A percentile compares a stretch with the other conserved stretches of the same genome.
Evolutionary conservation across 2,329 filamentous ascomycete species (phyloP).

Genomic region (Thielaviopsis populi): DNA sequence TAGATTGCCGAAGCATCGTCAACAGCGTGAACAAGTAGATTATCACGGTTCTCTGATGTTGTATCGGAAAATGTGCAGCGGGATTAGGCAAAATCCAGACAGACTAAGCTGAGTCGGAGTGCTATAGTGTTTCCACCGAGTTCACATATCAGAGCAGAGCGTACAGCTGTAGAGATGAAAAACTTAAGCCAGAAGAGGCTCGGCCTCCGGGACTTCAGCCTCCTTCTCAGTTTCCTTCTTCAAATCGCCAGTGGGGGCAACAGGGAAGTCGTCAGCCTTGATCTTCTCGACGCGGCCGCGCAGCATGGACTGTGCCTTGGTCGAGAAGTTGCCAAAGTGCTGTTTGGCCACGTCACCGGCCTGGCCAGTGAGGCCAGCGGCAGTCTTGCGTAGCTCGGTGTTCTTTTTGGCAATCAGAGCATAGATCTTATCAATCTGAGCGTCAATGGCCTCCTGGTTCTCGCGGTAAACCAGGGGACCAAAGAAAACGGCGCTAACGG

Average conservation of each 20-base stretch:
- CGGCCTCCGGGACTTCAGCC: not conserved
- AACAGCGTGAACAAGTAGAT: not conserved
- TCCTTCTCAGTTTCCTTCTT: slow-evolving; percentile 17
- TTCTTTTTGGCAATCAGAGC: slow-evolving; percentile 48
- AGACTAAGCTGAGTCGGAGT: not conserved
- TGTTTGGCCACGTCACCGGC: slow-evolving; percentile 50
- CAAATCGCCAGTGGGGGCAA: slow-evolving; percentile 27
- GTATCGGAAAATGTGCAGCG: not conserved
- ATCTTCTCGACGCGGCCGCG: slow-evolving; percentile 33
- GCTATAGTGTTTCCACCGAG: not conserved
- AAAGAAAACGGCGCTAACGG: slow-evolving; percentile 44
- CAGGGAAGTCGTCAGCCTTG: slow-evolving; percentile 26
- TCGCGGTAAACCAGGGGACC: slow-evolving; percentile 48
- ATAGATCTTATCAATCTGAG: slow-evolving; percentile 42
- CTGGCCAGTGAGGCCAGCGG: slow-evolving; percentile 48
- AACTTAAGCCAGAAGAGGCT: slow-evolving; percentile 13
- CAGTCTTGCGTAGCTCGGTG: slow-evolving; percentile 43
- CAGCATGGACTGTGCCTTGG: slow-evolving; percentile 51
- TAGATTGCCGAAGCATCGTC: not conserved
- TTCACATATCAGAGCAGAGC: not conserved
- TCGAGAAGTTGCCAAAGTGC: slow-evolving; percentile 52
- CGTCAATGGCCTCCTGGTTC: slow-evolving; percentile 56
- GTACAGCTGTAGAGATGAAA: not conserved
- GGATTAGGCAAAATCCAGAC: not conserved
- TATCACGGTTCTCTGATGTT: too few species aligned